phyloP scores from a whole-genome alignment of 768 basidiomycete species.

The Clathrus columnatus region DNA sequence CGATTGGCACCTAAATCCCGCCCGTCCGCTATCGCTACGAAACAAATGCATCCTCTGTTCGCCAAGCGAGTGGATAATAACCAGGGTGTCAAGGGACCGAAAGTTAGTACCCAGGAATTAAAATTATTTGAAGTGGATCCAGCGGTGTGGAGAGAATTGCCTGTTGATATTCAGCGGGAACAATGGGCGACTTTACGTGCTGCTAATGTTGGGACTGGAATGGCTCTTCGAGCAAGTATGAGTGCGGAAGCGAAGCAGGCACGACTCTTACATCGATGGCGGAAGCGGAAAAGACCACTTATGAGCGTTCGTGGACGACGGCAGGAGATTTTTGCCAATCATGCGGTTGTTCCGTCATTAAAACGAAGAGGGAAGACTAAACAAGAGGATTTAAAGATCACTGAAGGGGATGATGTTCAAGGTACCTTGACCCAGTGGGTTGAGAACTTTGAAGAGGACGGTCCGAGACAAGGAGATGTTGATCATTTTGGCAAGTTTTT shows the following conservation, averaged over 20 bases:
- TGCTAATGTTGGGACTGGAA: slow-evolving; percentile 12
- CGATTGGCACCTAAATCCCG: slow-evolving; percentile 54
- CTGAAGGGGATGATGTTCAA: slow-evolving; percentile 66
- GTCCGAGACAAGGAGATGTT: slow-evolving; percentile 68
- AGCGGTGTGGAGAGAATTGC: slow-evolving; percentile 57
- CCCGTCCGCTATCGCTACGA: slow-evolving; percentile 26
- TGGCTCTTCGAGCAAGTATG: slow-evolving; percentile 7
- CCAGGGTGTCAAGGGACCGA: slow-evolving; percentile 24
- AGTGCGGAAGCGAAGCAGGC: slow-evolving; percentile 11
- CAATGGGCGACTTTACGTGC: slow-evolving; percentile 40
- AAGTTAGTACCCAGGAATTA: slow-evolving; percentile 50
- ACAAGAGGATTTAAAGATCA: slow-evolving; percentile 46
- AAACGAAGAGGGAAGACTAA: slow-evolving; percentile 44
- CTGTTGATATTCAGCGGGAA: slow-evolving; percentile 61
- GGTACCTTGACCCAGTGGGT: slow-evolving; percentile 71
- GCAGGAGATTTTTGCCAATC: slow-evolving; percentile 31
- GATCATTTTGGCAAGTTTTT: slow-evolving; percentile 69
- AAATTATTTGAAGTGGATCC: slow-evolving; percentile 62
- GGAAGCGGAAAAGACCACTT: slow-evolving; percentile 13
- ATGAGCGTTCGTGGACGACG: slow-evolving; percentile 12
- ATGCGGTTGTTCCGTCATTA: slow-evolving; percentile 40
- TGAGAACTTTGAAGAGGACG: slow-evolving; percentile 42
- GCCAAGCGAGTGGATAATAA: slow-evolving; percentile 21
- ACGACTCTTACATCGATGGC: slow-evolving; percentile 6
- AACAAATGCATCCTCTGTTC: slow-evolving; percentile 30